These are phyloP conservation scores for Nicotiana obtusifolia DNA, from an alignment of 257 asterid genomes.

Conservation along the genomic window DNA sequence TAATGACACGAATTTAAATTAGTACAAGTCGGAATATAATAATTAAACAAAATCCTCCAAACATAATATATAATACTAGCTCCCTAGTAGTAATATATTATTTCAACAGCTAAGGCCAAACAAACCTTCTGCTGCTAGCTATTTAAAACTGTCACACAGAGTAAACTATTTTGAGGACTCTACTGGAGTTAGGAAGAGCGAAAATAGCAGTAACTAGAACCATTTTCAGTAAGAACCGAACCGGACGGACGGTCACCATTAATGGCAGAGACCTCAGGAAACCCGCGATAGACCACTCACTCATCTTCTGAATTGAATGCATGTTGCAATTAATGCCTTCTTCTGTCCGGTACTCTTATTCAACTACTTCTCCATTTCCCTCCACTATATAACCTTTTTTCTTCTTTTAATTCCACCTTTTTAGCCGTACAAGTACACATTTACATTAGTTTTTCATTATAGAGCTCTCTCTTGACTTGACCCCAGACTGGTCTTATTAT, in stretches of 20 bases:
- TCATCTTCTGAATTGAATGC: slow-evolving; percentile 4
- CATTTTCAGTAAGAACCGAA: neutral
- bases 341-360: neutral
- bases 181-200: neutral
- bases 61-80: neutral
- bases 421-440: neutral
- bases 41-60: neutral
- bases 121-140: neutral
- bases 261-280: slow-evolving; percentile 4
- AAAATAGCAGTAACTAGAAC: neutral
- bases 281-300: neutral
- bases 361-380: neutral
- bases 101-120: neutral
- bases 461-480: neutral
- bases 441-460: neutral
- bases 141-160: neutral
- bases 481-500: neutral
- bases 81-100: neutral
- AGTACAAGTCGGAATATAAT: no score
- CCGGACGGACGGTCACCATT: neutral
- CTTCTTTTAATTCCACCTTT: neutral
- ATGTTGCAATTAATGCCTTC: neutral
- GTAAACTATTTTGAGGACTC: neutral
- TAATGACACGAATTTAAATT: no score
- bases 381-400: neutral